Evolutionary conservation across 306 rosid genomes (phyloP).

Genomic region (Heteromeles arbutifolia): DNA sequence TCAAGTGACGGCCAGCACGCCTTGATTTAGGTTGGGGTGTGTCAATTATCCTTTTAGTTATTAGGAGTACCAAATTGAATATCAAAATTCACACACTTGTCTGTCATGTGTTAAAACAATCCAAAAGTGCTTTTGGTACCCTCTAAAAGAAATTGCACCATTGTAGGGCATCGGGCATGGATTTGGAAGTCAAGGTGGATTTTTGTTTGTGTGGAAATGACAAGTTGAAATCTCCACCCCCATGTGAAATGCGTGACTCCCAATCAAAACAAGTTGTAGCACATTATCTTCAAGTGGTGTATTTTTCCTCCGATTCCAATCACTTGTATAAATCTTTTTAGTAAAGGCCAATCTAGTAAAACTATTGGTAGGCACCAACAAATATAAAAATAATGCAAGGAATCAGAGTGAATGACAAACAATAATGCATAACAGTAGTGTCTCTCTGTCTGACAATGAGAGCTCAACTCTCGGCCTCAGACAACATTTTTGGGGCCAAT

Average conservation of each 20-base stretch:
- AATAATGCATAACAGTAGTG: neutral
- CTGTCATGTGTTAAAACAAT: neutral
- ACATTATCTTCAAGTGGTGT: neutral
- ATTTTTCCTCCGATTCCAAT: neutral
- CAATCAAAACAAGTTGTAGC: neutral
- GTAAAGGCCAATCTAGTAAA: neutral
- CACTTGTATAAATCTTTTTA: neutral
- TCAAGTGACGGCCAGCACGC: no score
- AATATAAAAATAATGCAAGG: neutral
- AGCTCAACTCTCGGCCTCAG: neutral
- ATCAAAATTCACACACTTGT: neutral
- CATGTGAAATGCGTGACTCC: neutral
- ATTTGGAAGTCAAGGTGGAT: neutral
- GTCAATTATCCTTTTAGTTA: no score
- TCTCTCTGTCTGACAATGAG: conserved; percentile 15
- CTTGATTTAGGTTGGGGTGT: no score
- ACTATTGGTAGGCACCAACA: neutral
- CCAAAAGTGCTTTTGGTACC: neutral
- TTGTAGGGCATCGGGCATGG: neutral
- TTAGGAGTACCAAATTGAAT: neutral
- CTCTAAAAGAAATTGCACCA: neutral
- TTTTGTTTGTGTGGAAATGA: neutral
- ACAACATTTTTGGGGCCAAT: neutral
- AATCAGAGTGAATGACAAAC: neutral
- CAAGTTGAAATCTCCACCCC: neutral